phyloP scores from a whole-genome alignment of 768 basidiomycete species.

The Psilocybe azurescens region DNA sequence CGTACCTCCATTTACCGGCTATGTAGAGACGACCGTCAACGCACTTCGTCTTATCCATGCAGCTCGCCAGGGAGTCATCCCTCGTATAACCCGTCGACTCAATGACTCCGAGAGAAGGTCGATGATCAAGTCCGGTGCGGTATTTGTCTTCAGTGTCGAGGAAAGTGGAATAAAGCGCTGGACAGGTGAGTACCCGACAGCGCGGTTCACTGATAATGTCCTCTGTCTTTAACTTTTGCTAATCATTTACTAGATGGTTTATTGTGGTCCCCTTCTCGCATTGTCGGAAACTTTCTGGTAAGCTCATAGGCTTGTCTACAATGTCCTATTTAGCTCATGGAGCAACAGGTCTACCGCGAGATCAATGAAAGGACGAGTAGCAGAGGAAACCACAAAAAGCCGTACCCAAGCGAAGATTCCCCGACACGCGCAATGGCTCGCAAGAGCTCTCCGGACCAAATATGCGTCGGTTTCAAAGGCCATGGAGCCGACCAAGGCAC shows the following conservation, averaged over 20 bases:
- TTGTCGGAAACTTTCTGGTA: conserved; percentile 86
- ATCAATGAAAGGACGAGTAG: conserved; percentile 72
- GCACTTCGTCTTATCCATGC: conserved; percentile 86
- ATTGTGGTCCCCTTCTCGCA: conserved; percentile 84
- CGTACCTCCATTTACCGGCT: conserved; percentile 75
- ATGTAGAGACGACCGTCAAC: conserved; percentile 81
- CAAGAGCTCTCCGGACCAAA: conserved; percentile 47
- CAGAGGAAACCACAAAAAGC: conserved; percentile 53
- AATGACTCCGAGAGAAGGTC: conserved; percentile 78
- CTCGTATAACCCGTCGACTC: conserved; percentile 81
- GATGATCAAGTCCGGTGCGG: conserved; percentile 71
- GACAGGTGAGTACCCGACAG: conserved; percentile 57
- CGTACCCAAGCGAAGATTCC: conserved; percentile 56
- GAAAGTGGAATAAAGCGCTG: conserved; percentile 89
- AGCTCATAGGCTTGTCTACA: conserved; percentile 25
- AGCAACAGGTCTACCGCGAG: conserved; percentile 78
- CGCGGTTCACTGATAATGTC: conserved; percentile 7
- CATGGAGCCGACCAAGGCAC: conserved; percentile 54
- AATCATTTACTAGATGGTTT: conserved; percentile 50
- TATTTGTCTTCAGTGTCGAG: conserved; percentile 89
- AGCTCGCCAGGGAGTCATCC: conserved; percentile 78
- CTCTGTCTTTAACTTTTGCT: conserved; percentile 19
- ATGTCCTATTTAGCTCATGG: not conserved
- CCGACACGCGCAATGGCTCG: conserved; percentile 41
- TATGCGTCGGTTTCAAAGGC: conserved; percentile 35